phyloP scores from a whole-genome alignment of 1,284 basidiomycete genomes.

The Rhodofomes roseus region DNA sequence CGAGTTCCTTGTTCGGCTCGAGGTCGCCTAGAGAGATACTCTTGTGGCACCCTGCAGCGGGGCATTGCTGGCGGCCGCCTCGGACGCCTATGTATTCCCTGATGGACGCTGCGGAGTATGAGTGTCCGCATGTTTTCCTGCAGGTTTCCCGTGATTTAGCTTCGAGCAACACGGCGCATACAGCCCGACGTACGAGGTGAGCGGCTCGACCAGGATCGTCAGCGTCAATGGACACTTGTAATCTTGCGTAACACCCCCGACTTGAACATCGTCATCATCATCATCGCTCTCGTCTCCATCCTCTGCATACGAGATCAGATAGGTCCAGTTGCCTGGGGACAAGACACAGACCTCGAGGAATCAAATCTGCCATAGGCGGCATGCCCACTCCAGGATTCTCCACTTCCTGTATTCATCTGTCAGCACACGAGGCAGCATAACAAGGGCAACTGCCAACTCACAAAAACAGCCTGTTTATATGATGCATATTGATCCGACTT shows the following conservation, averaged over 20 bases:
- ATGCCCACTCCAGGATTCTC: constrained; percentile 63
- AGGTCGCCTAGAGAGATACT: constrained; percentile 50
- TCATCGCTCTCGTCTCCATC: constrained; percentile 74
- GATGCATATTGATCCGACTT: constrained; percentile 56
- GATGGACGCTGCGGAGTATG: constrained; percentile 65
- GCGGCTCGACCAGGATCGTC: constrained; percentile 58
- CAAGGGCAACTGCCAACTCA: constrained; percentile 31
- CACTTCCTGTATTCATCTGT: constrained; percentile 47
- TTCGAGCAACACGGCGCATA: neutral
- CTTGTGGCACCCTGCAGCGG: constrained; percentile 67
- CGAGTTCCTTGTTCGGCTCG: constrained; percentile 50
- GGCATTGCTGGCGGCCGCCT: constrained; percentile 47
- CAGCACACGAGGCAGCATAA: neutral
- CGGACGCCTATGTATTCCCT: constrained; percentile 45
- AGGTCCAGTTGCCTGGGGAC: neutral
- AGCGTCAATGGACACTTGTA: constrained; percentile 80
- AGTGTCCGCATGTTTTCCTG: constrained; percentile 67
- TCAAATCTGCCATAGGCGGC: constrained; percentile 73
- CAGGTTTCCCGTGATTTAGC: constrained; percentile 5
- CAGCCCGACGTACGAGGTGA: constrained; percentile 60
- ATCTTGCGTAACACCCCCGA: constrained; percentile 79
- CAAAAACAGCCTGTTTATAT: constrained; percentile 70
- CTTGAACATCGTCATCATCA: constrained; percentile 70
- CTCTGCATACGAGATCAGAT: constrained; percentile 38
- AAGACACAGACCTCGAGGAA: constrained; percentile 56